Evolutionary conservation across 1,139 yeast species (phyloP).

Genomic region (Pichia sp.): DNA sequence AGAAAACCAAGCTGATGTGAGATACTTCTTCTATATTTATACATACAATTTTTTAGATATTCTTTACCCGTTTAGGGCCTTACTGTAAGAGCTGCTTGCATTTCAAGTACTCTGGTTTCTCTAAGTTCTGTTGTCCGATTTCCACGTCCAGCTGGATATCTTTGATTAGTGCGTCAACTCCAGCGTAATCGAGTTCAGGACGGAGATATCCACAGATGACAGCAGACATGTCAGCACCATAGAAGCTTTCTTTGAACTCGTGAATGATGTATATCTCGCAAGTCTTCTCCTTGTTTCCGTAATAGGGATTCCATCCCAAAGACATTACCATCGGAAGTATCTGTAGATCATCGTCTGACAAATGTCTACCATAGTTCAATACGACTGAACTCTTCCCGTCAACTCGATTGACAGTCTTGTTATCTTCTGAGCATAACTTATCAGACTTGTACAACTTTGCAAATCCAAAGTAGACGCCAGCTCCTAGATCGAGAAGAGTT

Average conservation of each 20-base stretch:
- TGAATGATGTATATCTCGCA: conserved; percentile 87
- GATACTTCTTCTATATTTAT: neutral
- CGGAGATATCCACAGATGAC: conserved; percentile 81
- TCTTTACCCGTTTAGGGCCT: neutral
- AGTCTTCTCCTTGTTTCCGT: conserved; percentile 66
- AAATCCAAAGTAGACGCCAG: conserved; percentile 94
- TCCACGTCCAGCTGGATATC: conserved; percentile 79
- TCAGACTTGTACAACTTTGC: conserved; percentile 31
- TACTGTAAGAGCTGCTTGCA: conserved; percentile 10
- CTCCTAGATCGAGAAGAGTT: conserved; percentile 38
- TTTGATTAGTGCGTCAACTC: conserved; percentile 76
- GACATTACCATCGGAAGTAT: conserved; percentile 89
- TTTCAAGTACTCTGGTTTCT: conserved; percentile 22
- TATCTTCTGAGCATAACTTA: conserved; percentile 1
- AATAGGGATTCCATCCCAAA: conserved; percentile 94
- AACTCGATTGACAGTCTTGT: conserved; percentile 25
- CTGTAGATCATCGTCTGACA: conserved; percentile 35
- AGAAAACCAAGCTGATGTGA: conserved; percentile 26
- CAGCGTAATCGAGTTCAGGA: conserved; percentile 83
- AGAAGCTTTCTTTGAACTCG: conserved; percentile 57
- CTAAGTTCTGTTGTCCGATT: conserved; percentile 38
- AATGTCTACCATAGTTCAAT: conserved; percentile 54
- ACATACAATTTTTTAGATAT: neutral
- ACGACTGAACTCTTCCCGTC: conserved; percentile 40
- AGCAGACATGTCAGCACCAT: conserved; percentile 71